Base-by-base conservation (phyloP, 352 stramenopile species). In the Hyaloperonospora brassicae region DNA sequence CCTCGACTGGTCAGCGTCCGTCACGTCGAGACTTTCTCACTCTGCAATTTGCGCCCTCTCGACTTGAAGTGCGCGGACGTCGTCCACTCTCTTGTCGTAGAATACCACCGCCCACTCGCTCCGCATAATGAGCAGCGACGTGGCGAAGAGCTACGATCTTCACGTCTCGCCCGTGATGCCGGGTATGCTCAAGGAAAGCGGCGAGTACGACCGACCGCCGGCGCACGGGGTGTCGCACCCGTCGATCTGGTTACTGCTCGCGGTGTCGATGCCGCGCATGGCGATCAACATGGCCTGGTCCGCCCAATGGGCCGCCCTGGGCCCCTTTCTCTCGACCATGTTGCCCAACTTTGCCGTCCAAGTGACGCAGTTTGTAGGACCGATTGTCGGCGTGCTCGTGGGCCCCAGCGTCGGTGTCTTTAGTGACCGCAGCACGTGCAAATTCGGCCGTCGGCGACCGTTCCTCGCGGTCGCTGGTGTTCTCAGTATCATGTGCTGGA, bases 241-340 rank as follows among this genome's bases (percentile, higher is more conserved):
- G 1, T 84, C 71, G 11, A 50, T 79, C 31, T 57, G 50, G 49
- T 57, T 72, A 43, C 53, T 84, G 9, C 41, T 84, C 24, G 59
- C 64, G 0, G 58, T 84, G 13, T 82, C 71, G 22, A 63, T 79
- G 47, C 71, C 71, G 11, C 69, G 70, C 22, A 72, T 85, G 67
- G 71, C 69, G 13, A 76, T 85, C 35, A 57, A 70, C 24, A 80
- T 82, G 69, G 72, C 71, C 0, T 85, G 71, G 71, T 56, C 71
- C 25, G 71, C 74, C 12, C 74, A 85, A 59, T 86, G 70, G 72
- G 70, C 70, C 6, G 72, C 67, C 10, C 49, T 85, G 3, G 72
- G 71, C 9, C 75, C 75, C 0, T 80, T 81, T 40, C 55, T 86
- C 6, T 61, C 59, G 0, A 81, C 68, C 0, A 69, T 86, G 50